A percentile compares a stretch with the other conserved stretches of the same genome.
Evolutionary conservation across 2,329 filamentous ascomycete genomes (phyloP).

Genomic region (Achaetomium macrosporum): DNA sequence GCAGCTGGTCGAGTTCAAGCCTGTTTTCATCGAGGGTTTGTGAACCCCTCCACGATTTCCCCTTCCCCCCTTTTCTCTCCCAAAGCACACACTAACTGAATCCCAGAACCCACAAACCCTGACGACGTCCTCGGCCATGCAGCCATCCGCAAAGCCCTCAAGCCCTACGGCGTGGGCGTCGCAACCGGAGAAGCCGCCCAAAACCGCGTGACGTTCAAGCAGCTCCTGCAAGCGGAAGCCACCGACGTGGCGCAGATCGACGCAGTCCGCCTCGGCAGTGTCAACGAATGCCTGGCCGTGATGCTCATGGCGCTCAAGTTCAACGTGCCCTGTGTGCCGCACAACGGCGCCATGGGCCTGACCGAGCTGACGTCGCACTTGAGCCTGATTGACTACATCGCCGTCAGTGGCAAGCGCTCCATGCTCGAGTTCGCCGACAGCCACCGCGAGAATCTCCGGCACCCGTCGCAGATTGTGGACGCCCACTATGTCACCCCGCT

Average conservation of each 20-base stretch:
- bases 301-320: constrained; percentile 80
- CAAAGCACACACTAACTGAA: no score
- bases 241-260: constrained; percentile 89
- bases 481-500: constrained; percentile 84
- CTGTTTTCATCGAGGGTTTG: constrained; percentile 79
- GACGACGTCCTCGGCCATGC: constrained; percentile 88
- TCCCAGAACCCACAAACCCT: constrained; percentile 67
- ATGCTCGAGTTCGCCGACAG: constrained; percentile 91
- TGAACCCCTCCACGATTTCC: no score
- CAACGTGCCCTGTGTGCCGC: constrained; percentile 76
- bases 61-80: no score
- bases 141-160: constrained; percentile 73
- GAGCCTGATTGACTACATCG: constrained; percentile 88
- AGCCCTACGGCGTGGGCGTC: constrained; percentile 69
- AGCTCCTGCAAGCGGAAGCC: constrained; percentile 71
- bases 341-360: constrained; percentile 82
- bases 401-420: constrained; percentile 72
- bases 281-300: constrained; percentile 90
- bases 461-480: constrained; percentile 73
- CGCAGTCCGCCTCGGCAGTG: constrained; percentile 80
- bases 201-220: constrained; percentile 92
- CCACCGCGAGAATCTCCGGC: constrained; percentile 85
- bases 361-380: constrained; percentile 93
- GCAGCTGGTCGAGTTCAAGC: constrained; percentile 73
- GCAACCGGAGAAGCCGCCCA: constrained; percentile 94